phyloP scores from a whole-genome alignment of 345 rosid genomes.

The Salix caprea region DNA sequence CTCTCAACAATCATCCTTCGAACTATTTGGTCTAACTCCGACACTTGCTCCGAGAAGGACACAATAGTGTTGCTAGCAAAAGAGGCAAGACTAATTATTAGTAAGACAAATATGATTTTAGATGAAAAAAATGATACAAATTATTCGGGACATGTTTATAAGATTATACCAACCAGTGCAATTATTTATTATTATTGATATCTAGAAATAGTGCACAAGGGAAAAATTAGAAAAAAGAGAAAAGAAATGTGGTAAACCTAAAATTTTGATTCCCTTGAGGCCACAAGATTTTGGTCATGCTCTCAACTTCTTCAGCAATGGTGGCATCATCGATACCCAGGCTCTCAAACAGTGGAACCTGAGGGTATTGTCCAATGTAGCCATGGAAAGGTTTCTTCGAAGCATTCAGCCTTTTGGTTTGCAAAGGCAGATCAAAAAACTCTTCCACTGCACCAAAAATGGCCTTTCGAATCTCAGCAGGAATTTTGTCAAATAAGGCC shows the following conservation, averaged over 20 bases:
- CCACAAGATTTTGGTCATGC: slow-evolving; percentile 32
- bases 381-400: slow-evolving; percentile 39
- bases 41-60: slow-evolving; percentile 20
- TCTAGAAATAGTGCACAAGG: not conserved
- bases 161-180: no score
- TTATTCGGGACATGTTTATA: no score
- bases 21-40: slow-evolving; percentile 28
- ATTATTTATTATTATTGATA: no score
- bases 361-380: slow-evolving; percentile 29
- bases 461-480: slow-evolving; percentile 9
- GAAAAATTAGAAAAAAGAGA: not conserved
- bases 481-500: slow-evolving; percentile 23
- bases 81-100: not conserved
- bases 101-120: no score
- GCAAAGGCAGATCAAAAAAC: slow-evolving; percentile 32
- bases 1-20: slow-evolving; percentile 33
- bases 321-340: slow-evolving; percentile 34
- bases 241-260: slow-evolving; percentile 7
- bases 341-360: slow-evolving; percentile 33
- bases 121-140: no score
- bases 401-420: slow-evolving; percentile 24
- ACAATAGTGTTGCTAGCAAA: slow-evolving; percentile 16
- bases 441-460: slow-evolving; percentile 18
- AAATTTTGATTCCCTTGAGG: slow-evolving; percentile 34
- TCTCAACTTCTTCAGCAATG: not conserved